Evolutionary conservation across 2,329 filamentous ascomycete genomes (phyloP).

Genomic region (Periconia macrospinosa): DNA sequence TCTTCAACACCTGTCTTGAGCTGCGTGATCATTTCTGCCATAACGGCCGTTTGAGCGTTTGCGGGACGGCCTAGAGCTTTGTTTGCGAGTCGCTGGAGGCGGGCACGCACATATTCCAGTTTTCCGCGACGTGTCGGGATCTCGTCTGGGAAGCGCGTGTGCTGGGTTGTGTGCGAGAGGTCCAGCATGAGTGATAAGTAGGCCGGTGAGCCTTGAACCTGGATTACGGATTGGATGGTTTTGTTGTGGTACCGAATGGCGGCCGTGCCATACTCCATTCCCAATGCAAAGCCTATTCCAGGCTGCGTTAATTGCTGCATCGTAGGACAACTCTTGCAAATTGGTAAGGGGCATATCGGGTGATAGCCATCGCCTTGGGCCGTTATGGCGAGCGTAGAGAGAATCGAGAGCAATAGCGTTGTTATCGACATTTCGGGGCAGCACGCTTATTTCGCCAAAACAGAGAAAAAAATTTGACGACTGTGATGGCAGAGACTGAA

Average conservation of each 20-base stretch:
- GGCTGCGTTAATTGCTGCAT: slow-evolving; percentile 1
- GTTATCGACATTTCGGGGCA: neutral
- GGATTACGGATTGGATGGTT: slow-evolving; percentile 1
- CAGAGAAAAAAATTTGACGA: neutral
- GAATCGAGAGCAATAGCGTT: neutral
- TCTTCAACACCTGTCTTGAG: neutral
- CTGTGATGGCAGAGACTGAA: neutral
- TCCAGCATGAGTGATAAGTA: slow-evolving; percentile 1
- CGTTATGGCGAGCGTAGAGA: neutral
- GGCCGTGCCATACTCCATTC: slow-evolving; percentile 6
- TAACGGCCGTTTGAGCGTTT: slow-evolving; percentile 3
- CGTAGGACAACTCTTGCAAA: slow-evolving; percentile 2
- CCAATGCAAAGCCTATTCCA: slow-evolving; percentile 6
- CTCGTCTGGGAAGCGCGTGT: slow-evolving; percentile 2
- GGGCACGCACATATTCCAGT: slow-evolving; percentile 2
- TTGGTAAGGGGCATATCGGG: neutral
- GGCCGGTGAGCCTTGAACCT: slow-evolving; percentile 1
- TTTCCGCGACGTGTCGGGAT: neutral
- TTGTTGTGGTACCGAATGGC: slow-evolving; percentile 2
- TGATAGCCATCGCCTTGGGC: neutral
- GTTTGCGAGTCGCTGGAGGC: slow-evolving; percentile 2
- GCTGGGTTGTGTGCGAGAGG: slow-evolving; percentile 1
- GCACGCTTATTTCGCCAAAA: neutral
- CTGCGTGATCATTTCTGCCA: slow-evolving; percentile 3
- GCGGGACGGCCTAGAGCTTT: slow-evolving; percentile 2